Conservation (phyloP, 768 basidiomycete genomes). For the Trichaptum fuscoviolaceum region DNA sequence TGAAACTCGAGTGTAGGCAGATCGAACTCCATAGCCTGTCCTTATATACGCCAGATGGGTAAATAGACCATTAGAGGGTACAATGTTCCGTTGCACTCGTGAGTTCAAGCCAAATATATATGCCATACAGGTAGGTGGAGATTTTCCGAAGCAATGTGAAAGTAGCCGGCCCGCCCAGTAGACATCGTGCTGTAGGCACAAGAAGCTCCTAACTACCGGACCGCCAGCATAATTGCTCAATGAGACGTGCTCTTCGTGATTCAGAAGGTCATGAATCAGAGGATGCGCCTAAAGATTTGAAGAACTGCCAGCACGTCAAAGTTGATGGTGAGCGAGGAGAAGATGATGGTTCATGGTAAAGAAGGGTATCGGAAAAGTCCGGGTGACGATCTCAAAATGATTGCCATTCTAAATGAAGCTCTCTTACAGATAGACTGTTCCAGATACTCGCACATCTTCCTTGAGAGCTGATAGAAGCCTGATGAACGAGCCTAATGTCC, state of each 20-base stretch:
- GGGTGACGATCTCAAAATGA: not conserved
- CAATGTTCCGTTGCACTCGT: not conserved
- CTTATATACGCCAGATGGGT: not conserved
- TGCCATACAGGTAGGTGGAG: not conserved
- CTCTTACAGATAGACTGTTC: not conserved
- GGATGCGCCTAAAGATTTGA: not conserved
- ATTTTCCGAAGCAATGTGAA: constrained; percentile 1
- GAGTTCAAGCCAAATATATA: not conserved
- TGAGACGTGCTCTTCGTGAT: not conserved
- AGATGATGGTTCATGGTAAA: not conserved
- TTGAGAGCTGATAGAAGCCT: not conserved
- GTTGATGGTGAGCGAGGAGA: not conserved
- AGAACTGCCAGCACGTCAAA: not conserved
- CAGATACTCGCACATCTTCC: not conserved
- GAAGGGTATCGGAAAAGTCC: not conserved
- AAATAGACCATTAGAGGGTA: not conserved
- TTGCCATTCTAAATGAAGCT: not conserved
- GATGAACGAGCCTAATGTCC: not conserved
- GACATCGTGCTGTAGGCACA: not conserved
- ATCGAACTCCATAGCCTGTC: not conserved
- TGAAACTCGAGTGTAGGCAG: not conserved
- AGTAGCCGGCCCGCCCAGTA: not conserved
- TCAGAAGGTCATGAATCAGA: not conserved
- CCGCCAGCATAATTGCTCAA: not conserved
- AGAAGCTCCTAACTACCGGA: not conserved